These are phyloP conservation scores for Zoysia japonica DNA, from an alignment of 176 grass and related monocot species.

Conservation along the genomic window DNA sequence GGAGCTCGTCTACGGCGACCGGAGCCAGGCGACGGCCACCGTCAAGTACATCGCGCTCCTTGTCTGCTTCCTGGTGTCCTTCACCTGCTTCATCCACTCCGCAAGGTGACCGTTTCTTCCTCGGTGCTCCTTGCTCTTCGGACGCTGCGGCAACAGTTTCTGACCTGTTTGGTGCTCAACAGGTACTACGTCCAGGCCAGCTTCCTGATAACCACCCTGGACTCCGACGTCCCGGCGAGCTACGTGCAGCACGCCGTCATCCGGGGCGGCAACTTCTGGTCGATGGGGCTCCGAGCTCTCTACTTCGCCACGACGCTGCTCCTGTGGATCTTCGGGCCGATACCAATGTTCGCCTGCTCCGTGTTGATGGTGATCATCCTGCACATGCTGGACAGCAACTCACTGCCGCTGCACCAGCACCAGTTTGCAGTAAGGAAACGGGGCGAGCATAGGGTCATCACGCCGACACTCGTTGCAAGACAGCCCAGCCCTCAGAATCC, in stretches of 20 bases:
- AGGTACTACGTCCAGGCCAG: conserved; percentile 93
- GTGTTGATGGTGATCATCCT: conserved; percentile 75
- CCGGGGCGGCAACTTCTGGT: conserved; percentile 82
- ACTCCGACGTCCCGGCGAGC: conserved; percentile 71
- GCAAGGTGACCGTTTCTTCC: conserved; percentile 40
- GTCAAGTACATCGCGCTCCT: conserved; percentile 93
- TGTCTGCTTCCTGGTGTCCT: conserved; percentile 77
- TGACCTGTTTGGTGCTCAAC: not conserved
- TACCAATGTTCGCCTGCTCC: conserved; percentile 76
- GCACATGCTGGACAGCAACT: conserved; percentile 73
- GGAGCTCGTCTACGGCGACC: conserved; percentile 74
- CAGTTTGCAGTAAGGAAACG: conserved; percentile 44
- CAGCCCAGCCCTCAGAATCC: conserved; percentile 27
- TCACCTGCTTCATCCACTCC: conserved; percentile 99
- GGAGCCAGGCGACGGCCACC: conserved; percentile 60
- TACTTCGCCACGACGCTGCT: conserved; percentile 85
- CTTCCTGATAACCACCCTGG: conserved; percentile 80
- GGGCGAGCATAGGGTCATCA: conserved; percentile 21
- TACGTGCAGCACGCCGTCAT: conserved; percentile 79
- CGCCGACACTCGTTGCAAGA: not conserved
- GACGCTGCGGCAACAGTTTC: not conserved
- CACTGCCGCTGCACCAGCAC: conserved; percentile 80
- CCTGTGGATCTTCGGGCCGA: conserved; percentile 89
- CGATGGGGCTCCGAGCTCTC: conserved; percentile 72
- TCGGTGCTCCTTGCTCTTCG: not conserved